Base-by-base conservation (phyloP, 2,329 filamentous ascomycete species). In the Phialocephala sp. region DNA sequence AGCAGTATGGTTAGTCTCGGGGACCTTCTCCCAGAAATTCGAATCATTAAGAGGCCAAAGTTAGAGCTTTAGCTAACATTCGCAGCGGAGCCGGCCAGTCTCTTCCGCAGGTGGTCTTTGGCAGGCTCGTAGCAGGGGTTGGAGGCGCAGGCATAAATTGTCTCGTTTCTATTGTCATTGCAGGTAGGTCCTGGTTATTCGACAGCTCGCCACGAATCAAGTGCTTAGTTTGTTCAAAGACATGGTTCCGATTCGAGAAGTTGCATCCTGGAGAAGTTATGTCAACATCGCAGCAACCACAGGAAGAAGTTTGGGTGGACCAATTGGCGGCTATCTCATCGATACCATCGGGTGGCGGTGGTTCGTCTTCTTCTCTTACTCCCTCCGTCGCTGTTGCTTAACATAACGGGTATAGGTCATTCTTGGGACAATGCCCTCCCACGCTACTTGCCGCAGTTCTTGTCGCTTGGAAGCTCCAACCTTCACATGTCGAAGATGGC, bases 261-360 rank as follows among this genome's bases (percentile, higher is more conserved):
- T 85, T 0, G 84, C 83, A 1, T 76, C 80, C 1, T 87, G 84
- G 84, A 79, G 83, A 59, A 81, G 82, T 12, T 85, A 84, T 65
- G 77, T 85, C 63, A 86, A 86, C 52, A 78, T 86, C 0, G 80
- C 82, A 12, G 80, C 82, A 12, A 85, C 84, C 0, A 78, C 80
- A 1, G 84, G 83, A 1, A 78, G 84, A 41, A 84, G 82, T 54
- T 71, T 85, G 0, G 84, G 84, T 1, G 84, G 83, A 0, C 84
- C 84, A 2, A 64, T 89, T 0, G 89, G 88, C 0, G 89, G 88
- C 1, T 70, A 67, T 3, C 75, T 90, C 1, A 84, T 87, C 0
- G 86, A 90, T 68, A 82, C 83, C 0, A 80, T 90, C 14, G 88
- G 88, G 18, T 91, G 88, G 89, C 79, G 89, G 75, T 89, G 87